phyloP scores from a whole-genome alignment of 495 filamentous ascomycete genomes.

The Hamigera avellanea region DNA sequence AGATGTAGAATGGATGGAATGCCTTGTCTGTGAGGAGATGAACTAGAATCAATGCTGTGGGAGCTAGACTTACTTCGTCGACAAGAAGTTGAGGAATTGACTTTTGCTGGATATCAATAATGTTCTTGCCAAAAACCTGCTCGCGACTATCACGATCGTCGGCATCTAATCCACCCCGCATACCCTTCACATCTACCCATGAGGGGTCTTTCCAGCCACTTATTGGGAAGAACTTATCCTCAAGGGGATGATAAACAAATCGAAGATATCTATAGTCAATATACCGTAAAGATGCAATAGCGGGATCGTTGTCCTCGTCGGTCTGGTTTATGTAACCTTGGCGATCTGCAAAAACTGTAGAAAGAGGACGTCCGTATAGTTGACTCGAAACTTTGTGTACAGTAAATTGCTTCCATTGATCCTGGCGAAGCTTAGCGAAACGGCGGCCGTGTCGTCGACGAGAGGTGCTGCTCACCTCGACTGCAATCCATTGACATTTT shows the following conservation, averaged over 20 bases:
- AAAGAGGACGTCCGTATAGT: constrained; percentile 68
- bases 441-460: constrained; percentile 1
- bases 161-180: constrained; percentile 77
- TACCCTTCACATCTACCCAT: constrained; percentile 67
- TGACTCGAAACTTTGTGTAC: constrained; percentile 54
- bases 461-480: constrained; percentile 46
- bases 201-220: constrained; percentile 87
- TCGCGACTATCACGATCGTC: constrained; percentile 80
- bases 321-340: constrained; percentile 37
- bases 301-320: constrained; percentile 80
- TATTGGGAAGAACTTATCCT: constrained; percentile 75
- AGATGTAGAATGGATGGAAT: constrained; percentile 96
- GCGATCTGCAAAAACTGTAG: constrained; percentile 70
- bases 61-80: constrained; percentile 59
- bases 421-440: constrained; percentile 30
- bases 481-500: constrained; percentile 79
- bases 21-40: constrained; percentile 39
- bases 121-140: constrained; percentile 76
- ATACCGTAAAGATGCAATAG: constrained; percentile 55
- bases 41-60: not conserved
- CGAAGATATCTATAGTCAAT: constrained; percentile 90
- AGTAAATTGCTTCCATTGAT: constrained; percentile 89
- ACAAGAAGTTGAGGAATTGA: constrained; percentile 68
- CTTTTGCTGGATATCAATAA: constrained; percentile 87
- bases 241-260: constrained; percentile 79